Evolutionary conservation across 106 monocot species (phyloP).

Genomic region (Platanthera guangdongensis): DNA sequence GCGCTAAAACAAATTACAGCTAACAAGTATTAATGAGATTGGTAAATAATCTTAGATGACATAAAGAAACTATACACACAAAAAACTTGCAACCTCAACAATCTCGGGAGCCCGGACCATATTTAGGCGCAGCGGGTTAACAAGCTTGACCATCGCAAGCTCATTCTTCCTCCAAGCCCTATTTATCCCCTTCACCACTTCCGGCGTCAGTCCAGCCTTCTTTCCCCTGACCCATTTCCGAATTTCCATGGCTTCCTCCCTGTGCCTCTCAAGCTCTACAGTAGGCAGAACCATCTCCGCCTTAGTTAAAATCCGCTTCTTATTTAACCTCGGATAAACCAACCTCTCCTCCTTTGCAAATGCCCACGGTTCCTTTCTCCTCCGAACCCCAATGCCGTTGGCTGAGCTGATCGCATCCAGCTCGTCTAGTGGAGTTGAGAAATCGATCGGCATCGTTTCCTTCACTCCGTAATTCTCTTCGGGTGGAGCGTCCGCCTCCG

Average conservation of each 20-base stretch:
- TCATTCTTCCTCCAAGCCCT: constrained; percentile 43
- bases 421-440: background rate
- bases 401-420: background rate
- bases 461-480: background rate
- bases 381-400: background rate
- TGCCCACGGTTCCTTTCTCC: constrained; percentile 39
- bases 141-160: constrained; percentile 63
- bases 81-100: constrained; percentile 41
- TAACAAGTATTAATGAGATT: no score
- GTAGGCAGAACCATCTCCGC: constrained; percentile 49
- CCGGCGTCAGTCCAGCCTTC: constrained; percentile 72
- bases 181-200: constrained; percentile 64
- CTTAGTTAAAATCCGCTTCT: constrained; percentile 38
- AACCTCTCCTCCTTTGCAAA: constrained; percentile 22
- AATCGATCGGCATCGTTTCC: background rate
- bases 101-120: constrained; percentile 85
- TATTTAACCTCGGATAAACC: constrained; percentile 62
- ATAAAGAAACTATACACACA: background rate
- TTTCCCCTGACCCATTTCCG: constrained; percentile 65
- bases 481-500: background rate
- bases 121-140: constrained; percentile 53
- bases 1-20: no score
- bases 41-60: no score
- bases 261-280: constrained; percentile 34
- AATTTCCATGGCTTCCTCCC: constrained; percentile 38